Base-by-base conservation (phyloP, 768 basidiomycete genomes). In the Tricholoma matsutake region DNA sequence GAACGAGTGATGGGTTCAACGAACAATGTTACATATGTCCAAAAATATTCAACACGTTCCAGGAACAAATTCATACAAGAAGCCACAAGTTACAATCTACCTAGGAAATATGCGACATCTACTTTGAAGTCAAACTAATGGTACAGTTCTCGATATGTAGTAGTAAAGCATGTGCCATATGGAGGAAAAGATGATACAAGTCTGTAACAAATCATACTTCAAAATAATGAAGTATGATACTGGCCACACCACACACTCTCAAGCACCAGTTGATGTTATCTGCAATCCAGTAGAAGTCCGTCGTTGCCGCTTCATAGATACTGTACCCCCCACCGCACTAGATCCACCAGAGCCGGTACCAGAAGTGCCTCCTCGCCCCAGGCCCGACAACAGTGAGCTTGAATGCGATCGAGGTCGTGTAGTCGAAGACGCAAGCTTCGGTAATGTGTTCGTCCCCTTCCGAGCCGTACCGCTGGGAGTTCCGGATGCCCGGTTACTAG, bases 401-500 rank as follows among this genome's bases (percentile, higher is more conserved):
- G 86, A 89, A 35, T 89, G 88, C 18, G 89, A 86, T 55, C 91
- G 82, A 25, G 91, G 91, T 61, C 91, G 82, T 43, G 85, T 84
- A 20, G 86, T 83, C 5, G 88, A 87, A 13, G 88, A 85, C 1
- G 91, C 90, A 45, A 93, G 76, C 78, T 92, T 93, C 22, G 91
- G 88, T 58, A 91, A 72, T 6, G 76, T 74, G 22, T 82, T 74
- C n/a, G 76, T 71, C 18, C 80, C 81, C 76, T 92, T 92, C 64
- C 90, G 86, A 45, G 88, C 79, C 54, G 77, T 81, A 60, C 80
- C 80, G 69, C 82, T 86, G 3, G 88, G 86, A 32, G 88, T 77
- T 32, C 91, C 91, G 57, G 91, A 91, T 37, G 91, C 89, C 45
- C 91, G 87, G 72, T 93, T 93, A 69, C 91, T 93, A 68, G 29